These are phyloP conservation scores for Combretum micranthum DNA, from an alignment of 345 rosid genomes.

Conservation along the genomic window DNA sequence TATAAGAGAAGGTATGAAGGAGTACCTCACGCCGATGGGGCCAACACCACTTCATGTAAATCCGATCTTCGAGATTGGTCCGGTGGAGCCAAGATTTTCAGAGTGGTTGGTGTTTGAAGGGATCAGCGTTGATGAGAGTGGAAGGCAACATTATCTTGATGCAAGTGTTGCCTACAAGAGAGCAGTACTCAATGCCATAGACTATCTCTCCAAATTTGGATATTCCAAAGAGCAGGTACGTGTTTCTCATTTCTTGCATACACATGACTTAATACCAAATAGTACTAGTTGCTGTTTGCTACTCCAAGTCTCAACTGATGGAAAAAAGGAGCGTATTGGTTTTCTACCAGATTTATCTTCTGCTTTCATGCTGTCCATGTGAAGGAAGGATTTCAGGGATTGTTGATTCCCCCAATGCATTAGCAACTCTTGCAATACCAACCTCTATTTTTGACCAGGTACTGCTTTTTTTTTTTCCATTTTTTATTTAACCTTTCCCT, in stretches of 20 bases:
- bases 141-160: conserved; percentile 80
- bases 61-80: conserved; percentile 91
- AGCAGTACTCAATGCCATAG: conserved; percentile 84
- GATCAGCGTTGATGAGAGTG: conserved; percentile 81
- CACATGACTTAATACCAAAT: neutral
- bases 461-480: neutral
- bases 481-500: too few relatives aligned
- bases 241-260: conserved; percentile 1
- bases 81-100: conserved; percentile 85
- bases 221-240: conserved; percentile 90
- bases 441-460: conserved; percentile 87
- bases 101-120: conserved; percentile 96
- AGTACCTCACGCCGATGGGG: conserved; percentile 96
- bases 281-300: too few relatives aligned
- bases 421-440: conserved; percentile 84
- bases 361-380: conserved; percentile 87
- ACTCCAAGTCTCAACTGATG: too few relatives aligned
- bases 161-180: conserved; percentile 85
- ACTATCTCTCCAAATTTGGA: conserved; percentile 83
- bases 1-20: conserved; percentile 76
- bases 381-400: conserved; percentile 94
- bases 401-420: conserved; percentile 85
- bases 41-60: conserved; percentile 84
- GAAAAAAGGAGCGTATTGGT: neutral
- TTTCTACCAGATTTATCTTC: conserved; percentile 53